These are phyloP conservation scores for Dissoconium aciculare DNA, from an alignment of 2,329 filamentous ascomycete genomes.

Conservation along the genomic window DNA sequence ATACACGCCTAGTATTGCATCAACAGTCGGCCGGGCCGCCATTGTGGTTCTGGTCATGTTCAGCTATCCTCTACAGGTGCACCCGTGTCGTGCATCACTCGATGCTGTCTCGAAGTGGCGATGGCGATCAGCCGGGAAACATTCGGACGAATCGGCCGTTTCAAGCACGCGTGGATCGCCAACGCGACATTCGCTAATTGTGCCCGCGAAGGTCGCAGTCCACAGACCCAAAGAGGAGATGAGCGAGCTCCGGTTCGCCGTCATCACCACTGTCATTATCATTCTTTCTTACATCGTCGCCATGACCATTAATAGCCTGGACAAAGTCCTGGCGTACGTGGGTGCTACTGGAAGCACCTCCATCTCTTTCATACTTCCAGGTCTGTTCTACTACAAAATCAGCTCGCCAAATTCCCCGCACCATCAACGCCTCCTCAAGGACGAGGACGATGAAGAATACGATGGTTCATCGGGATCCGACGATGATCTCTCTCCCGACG, in stretches of 20 bases:
- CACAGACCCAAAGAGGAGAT: conserved; percentile 40
- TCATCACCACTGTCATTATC: conserved; percentile 76
- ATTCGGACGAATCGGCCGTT: conserved; percentile 16
- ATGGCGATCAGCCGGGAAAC: conserved; percentile 51
- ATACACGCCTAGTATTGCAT: conserved; percentile 65
- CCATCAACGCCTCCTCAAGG: conserved; percentile 76
- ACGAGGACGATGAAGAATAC: conserved; percentile 71
- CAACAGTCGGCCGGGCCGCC: conserved; percentile 84
- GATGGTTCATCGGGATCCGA: conserved; percentile 41
- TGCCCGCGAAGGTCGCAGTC: conserved; percentile 11
- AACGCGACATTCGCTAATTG: conserved; percentile 17
- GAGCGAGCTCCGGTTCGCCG: conserved; percentile 73
- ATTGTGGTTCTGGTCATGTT: conserved; percentile 96
- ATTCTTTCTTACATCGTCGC: conserved; percentile 74
- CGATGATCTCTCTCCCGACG: conserved; percentile 30
- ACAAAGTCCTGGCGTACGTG: conserved; percentile 86
- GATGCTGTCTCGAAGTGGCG: conserved; percentile 93
- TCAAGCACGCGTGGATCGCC: conserved; percentile 16
- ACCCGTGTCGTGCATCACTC: conserved; percentile 87
- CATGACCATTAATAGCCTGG: conserved; percentile 77
- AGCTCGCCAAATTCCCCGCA: conserved; percentile 74
- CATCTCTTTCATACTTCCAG: conserved; percentile 92
- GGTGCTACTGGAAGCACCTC: conserved; percentile 87
- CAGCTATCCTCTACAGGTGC: conserved; percentile 86
- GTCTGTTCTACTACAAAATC: conserved; percentile 97